A percentile compares a stretch with the other conserved stretches of the same genome.
These are phyloP conservation scores for Corymbia citriodora DNA, from an alignment of 441 rosid species.

Conservation along the genomic window DNA sequence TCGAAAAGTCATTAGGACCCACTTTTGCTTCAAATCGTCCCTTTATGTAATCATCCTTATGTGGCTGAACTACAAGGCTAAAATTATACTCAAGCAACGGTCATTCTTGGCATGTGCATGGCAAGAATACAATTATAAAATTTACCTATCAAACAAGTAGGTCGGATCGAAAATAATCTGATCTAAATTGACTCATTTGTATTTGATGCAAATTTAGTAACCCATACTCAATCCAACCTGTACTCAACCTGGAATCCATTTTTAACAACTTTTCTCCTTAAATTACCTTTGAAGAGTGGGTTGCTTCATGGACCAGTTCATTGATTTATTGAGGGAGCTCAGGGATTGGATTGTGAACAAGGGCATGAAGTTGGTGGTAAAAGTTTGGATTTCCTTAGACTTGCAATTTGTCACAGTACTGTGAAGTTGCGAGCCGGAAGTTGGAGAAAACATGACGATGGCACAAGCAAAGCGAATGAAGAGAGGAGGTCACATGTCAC, in stretches of 20 bases:
- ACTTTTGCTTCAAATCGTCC: not conserved
- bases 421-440: not conserved
- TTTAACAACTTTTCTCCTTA: not conserved
- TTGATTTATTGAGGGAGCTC: not conserved
- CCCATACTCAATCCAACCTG: not conserved
- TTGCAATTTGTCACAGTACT: not conserved
- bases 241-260: not conserved
- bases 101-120: not conserved
- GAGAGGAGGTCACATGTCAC: not conserved
- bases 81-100: not conserved
- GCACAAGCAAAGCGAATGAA: not conserved
- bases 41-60: not conserved
- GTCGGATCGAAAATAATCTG: not conserved
- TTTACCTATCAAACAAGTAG: not conserved
- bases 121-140: not conserved
- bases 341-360: not conserved
- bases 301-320: not conserved
- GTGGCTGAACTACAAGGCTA: not conserved
- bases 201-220: not conserved
- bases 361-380: not conserved
- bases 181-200: not conserved
- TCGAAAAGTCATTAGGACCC: not conserved
- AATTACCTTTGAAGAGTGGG: not conserved
- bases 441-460: not conserved
- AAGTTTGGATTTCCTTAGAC: not conserved